Base-by-base conservation (phyloP, 106 monocot genomes). In the Alisma plantagoaquatica region DNA sequence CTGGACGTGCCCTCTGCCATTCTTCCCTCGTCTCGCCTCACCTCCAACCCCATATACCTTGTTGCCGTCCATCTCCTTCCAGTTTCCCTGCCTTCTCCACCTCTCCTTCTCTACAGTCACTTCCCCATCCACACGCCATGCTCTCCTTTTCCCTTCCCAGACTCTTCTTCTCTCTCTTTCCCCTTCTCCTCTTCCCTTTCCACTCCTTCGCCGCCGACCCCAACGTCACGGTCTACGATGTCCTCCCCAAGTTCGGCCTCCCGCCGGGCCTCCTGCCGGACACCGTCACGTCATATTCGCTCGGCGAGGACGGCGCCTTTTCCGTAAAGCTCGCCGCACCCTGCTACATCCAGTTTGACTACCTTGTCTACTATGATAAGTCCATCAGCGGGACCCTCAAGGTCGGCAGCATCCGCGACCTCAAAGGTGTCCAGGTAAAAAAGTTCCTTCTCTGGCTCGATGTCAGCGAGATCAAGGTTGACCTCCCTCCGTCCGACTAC, bases 361-460 rank as follows among this genome's bases (percentile, higher is more conserved):
- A 87, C 74, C 64, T 84, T 19, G 54, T 77, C 56, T 81, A 65
- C 66, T 88, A 80, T 62, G 77, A 38, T 23, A 27, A 57, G n/a
- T n/a, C 15, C 42, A 70, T 94, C 57, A 66, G 83, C 31, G 87
- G 87, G 27, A 68, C 60, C 7, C 25, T 94, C 59, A 67, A 52
- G 52, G 62, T 73, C 56, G 82, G n/a, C n/a, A n/a, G n/a, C n/a
- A n/a, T n/a, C n/a, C n/a, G n/a, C n/a, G n/a, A n/a, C n/a, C n/a
- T n/a, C n/a, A n/a, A n/a, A n/a, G n/a, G n/a, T n/a, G n/a, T n/a
- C n/a, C n/a, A n/a, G n/a, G n/a, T n/a, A n/a, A n/a, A n/a, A n/a
- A n/a, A n/a, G n/a, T n/a, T n/a, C n/a, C n/a, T n/a, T n/a, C 31
- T 90, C 50, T 90, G 90, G 90, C 77, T 84, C 51, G 69, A 84